These are phyloP conservation scores for Apiotrichum montevideense DNA, from an alignment of 1,284 basidiomycete species.

Conservation along the genomic window DNA sequence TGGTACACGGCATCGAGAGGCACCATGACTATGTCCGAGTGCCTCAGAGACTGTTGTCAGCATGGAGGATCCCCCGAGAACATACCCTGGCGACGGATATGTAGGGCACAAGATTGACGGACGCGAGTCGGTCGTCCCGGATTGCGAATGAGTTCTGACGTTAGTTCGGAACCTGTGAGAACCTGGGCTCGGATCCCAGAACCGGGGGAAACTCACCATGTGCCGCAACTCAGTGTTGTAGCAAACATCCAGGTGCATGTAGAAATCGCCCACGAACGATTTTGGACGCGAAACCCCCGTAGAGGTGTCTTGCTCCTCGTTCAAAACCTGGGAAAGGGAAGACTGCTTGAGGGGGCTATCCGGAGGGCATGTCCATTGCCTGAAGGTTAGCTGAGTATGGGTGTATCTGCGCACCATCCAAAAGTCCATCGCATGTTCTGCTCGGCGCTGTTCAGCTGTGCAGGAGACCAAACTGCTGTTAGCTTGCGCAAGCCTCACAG, in stretches of 20 bases:
- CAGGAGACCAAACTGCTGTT: conserved; percentile 26
- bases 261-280: conserved; percentile 37
- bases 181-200: not conserved
- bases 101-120: conserved; percentile 17
- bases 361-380: conserved; percentile 35
- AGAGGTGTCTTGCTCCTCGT: conserved; percentile 18
- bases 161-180: not conserved
- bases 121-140: conserved; percentile 10
- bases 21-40: conserved; percentile 34
- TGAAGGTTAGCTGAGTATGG: not conserved
- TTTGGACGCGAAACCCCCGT: conserved; percentile 5
- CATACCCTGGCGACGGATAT: conserved; percentile 23
- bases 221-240: conserved; percentile 34
- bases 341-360: conserved; percentile 26
- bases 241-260: conserved; percentile 32
- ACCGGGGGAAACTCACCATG: conserved; percentile 18
- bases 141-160: conserved; percentile 5
- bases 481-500: no score
- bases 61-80: not conserved
- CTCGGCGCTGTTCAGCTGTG: conserved; percentile 28
- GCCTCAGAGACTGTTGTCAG: conserved; percentile 8
- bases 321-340: conserved; percentile 28
- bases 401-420: conserved; percentile 19
- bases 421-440: conserved; percentile 29
- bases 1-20: conserved; percentile 35